A percentile compares a stretch with the other conserved stretches of the same genome.
These are phyloP conservation scores for Gaeumannomyces tritici DNA, from an alignment of 2,329 filamentous ascomycete genomes.

Conservation along the genomic window DNA sequence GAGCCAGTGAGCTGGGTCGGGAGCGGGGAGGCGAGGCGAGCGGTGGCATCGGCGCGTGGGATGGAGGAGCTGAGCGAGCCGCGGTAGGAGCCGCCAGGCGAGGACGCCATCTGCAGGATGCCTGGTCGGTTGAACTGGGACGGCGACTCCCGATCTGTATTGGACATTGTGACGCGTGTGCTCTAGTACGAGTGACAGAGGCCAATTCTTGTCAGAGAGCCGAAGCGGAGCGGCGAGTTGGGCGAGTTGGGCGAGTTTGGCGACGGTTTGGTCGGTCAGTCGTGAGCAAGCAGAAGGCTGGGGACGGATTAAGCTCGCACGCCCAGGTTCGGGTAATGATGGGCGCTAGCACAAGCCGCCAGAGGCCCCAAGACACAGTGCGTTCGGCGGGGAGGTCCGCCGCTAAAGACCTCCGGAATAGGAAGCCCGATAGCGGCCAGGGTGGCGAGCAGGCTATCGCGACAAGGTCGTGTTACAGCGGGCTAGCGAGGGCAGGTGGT, in stretches of 20 bases:
- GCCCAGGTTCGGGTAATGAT: not conserved
- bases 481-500: not conserved
- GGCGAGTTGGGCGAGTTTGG: not conserved
- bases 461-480: not conserved
- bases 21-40: slow-evolving; percentile 50
- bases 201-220: not conserved
- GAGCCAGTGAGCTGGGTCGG: slow-evolving; percentile 27
- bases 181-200: not conserved
- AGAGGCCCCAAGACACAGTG: not conserved
- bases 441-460: not conserved
- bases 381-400: not conserved
- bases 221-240: not conserved
- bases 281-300: not conserved
- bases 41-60: slow-evolving; percentile 50
- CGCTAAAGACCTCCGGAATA: not conserved
- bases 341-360: not conserved
- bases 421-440: not conserved
- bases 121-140: slow-evolving; percentile 17
- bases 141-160: slow-evolving; percentile 15
- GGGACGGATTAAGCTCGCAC: not conserved
- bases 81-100: slow-evolving; percentile 36
- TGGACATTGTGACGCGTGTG: slow-evolving; percentile 11
- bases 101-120: slow-evolving; percentile 23
- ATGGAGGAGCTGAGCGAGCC: slow-evolving; percentile 39
- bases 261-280: not conserved